phyloP scores from a whole-genome alignment of 2,329 filamentous ascomycete genomes.

The Penicillium glabrum region DNA sequence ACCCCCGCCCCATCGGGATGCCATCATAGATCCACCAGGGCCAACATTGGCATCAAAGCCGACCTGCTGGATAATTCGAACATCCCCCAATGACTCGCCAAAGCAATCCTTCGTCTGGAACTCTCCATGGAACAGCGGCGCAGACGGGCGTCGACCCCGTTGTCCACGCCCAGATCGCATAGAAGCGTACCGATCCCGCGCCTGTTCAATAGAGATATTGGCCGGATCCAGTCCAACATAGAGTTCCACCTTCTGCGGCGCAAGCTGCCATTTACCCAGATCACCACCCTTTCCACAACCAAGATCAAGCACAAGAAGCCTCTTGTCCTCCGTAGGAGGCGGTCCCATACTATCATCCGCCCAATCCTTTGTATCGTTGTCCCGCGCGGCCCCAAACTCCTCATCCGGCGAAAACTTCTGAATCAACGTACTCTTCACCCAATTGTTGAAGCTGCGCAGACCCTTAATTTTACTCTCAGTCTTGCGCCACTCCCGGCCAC shows the following conservation, averaged over 20 bases:
- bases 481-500: constrained; percentile 90
- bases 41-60: constrained; percentile 76
- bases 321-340: constrained; percentile 44
- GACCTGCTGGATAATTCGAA: constrained; percentile 79
- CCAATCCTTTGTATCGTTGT: constrained; percentile 46
- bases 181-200: constrained; percentile 74
- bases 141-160: constrained; percentile 55
- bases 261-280: constrained; percentile 91
- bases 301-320: constrained; percentile 83
- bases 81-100: constrained; percentile 75
- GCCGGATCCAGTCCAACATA: constrained; percentile 95
- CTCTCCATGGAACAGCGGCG: constrained; percentile 73
- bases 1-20: constrained; percentile 67
- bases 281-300: constrained; percentile 97
- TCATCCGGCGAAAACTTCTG: constrained; percentile 91
- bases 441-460: constrained; percentile 93
- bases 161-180: constrained; percentile 61
- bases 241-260: constrained; percentile 84
- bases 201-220: constrained; percentile 88
- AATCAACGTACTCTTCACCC: constrained; percentile 96
- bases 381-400: constrained; percentile 63
- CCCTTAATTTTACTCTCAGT: constrained; percentile 96
- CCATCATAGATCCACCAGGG: constrained; percentile 53
- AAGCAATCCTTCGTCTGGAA: constrained; percentile 94
- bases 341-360: constrained; percentile 36